Conservation (phyloP, 116 monocot genomes). For the Iris pallida region DNA sequence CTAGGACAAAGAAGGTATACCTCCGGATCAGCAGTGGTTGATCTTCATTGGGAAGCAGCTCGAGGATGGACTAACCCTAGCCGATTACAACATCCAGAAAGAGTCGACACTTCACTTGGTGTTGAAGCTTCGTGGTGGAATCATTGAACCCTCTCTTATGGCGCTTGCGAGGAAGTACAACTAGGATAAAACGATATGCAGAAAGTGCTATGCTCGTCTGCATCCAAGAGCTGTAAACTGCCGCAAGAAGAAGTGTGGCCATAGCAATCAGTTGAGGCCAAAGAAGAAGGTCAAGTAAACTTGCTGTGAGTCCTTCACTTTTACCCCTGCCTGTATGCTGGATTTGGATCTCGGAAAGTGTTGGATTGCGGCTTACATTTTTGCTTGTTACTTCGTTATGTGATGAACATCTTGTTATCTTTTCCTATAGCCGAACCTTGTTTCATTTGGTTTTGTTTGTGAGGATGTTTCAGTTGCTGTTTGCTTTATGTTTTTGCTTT, state of each 20-base stretch:
- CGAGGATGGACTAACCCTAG: slow-evolving; percentile 46
- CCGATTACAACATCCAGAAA: slow-evolving; percentile 49
- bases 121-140: slow-evolving; percentile 68
- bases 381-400: no score
- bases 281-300: no score
- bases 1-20: slow-evolving; percentile 12
- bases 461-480: no score
- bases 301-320: no score
- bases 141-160: slow-evolving; percentile 63
- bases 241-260: slow-evolving; percentile 27
- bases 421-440: no score
- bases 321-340: no score
- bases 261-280: slow-evolving; percentile 15
- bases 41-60: slow-evolving; percentile 60
- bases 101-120: slow-evolving; percentile 78
- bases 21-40: slow-evolving; percentile 31
- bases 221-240: slow-evolving; percentile 32
- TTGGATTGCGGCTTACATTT: no score
- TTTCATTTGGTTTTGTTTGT: no score
- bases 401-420: no score
- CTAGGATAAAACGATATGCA: slow-evolving; percentile 55
- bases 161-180: slow-evolving; percentile 64
- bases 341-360: no score
- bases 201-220: slow-evolving; percentile 36
- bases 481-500: no score